These are phyloP conservation scores for Boletus eberwhitei DNA, from an alignment of 768 basidiomycete genomes.

Conservation along the genomic window DNA sequence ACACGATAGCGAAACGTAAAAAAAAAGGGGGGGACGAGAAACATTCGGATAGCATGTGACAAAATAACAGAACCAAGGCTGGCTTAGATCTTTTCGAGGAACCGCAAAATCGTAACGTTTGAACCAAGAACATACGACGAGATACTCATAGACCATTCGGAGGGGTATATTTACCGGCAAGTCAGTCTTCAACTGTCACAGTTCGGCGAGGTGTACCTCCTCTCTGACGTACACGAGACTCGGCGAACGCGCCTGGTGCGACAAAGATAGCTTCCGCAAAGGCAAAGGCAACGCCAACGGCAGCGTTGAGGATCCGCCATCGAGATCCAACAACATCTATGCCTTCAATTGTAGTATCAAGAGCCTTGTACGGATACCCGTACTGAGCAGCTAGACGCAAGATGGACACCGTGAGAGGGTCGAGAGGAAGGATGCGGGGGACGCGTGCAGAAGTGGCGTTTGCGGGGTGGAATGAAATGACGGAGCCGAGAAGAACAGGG, in stretches of 20 bases:
- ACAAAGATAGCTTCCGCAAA: conserved; percentile 61
- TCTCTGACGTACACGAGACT: conserved; percentile 25
- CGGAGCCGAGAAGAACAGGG: conserved; percentile 52
- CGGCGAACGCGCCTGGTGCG: conserved; percentile 41
- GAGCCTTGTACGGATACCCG: conserved; percentile 49
- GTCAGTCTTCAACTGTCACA: conserved; percentile 23
- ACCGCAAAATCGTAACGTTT: not conserved
- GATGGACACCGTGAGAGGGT: conserved; percentile 64
- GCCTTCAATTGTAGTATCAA: conserved; percentile 27
- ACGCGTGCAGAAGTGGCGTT: conserved; percentile 24
- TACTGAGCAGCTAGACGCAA: conserved; percentile 57
- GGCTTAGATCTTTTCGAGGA: conserved; percentile 2
- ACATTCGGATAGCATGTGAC: conserved; percentile 18
- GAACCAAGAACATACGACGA: not conserved
- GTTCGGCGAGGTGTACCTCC: conserved; percentile 23
- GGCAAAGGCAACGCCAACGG: conserved; percentile 58
- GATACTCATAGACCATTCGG: not conserved
- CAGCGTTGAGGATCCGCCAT: conserved; percentile 55
- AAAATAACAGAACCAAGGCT: conserved; percentile 9
- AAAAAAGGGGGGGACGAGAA: not conserved
- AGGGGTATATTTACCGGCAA: not conserved
- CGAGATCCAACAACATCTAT: conserved; percentile 54
- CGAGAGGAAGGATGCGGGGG: conserved; percentile 37
- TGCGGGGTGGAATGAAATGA: conserved; percentile 62
- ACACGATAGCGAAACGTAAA: conserved; percentile 9